phyloP scores from a whole-genome alignment of 768 basidiomycete genomes.

The Dioszegia aurantiaca region DNA sequence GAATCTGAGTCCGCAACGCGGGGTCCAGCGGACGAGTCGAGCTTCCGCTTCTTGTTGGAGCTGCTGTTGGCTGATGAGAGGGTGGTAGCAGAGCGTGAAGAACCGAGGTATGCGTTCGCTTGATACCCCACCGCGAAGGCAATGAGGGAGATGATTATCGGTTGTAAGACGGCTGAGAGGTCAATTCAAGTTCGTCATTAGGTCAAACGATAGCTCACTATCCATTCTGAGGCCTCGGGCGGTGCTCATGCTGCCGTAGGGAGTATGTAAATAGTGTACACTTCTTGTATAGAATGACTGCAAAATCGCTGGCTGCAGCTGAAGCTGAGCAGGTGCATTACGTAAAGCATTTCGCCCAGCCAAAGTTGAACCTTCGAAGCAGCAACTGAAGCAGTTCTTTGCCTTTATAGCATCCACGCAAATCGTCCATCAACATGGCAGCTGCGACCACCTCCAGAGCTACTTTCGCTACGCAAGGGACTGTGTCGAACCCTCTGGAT shows the following conservation, averaged over 20 bases:
- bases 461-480: conserved; percentile 41
- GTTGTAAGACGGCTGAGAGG: conserved; percentile 26
- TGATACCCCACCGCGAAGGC: conserved; percentile 43
- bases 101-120: conserved; percentile 26
- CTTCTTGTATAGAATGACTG: too few species aligned
- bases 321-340: too few species aligned
- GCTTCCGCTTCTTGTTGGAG: conserved; percentile 16
- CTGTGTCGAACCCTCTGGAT: conserved; percentile 41
- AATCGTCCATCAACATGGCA: conserved; percentile 8
- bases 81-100: conserved; percentile 13
- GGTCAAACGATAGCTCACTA: conserved; percentile 14
- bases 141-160: conserved; percentile 29
- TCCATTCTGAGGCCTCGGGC: conserved; percentile 21
- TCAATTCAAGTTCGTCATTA: neutral
- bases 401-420: neutral
- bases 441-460: conserved; percentile 8
- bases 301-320: neutral
- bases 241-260: conserved; percentile 8
- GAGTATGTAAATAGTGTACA: neutral
- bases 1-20: neutral
- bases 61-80: conserved; percentile 12
- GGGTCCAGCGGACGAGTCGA: conserved; percentile 1
- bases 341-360: too few species aligned
- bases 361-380: too few species aligned
- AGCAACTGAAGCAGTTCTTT: neutral